A percentile compares a stretch with the other conserved stretches of the same genome.
Evolutionary conservation across 176 grass and related monocot species (phyloP).

Genomic region (Phoenix dactylifera): DNA sequence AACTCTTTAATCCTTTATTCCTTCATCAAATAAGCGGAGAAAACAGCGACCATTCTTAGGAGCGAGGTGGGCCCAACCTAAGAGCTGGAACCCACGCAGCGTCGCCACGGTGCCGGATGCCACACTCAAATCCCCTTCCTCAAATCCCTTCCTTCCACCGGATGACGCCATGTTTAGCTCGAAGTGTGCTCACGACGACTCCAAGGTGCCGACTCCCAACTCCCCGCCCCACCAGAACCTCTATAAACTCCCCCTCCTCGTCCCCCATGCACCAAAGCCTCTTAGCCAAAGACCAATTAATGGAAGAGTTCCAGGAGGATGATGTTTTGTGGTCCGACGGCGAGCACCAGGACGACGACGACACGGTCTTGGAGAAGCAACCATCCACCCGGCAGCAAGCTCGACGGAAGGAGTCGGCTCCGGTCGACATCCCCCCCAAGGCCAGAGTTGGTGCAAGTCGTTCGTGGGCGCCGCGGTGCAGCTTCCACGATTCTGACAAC

Average conservation of each 20-base stretch:
- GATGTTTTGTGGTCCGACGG: constrained; percentile 41
- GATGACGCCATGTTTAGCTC: constrained; percentile 13
- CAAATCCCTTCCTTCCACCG: not conserved
- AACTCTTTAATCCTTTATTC: too few relatives aligned
- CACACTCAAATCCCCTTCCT: too few relatives aligned
- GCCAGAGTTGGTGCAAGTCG: constrained; percentile 3
- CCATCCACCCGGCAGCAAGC: too few relatives aligned
- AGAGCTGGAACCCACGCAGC: too few relatives aligned
- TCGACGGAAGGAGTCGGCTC: constrained; percentile 6
- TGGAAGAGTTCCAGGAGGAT: constrained; percentile 53
- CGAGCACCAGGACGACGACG: not conserved
- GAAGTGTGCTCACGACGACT: constrained; percentile 36
- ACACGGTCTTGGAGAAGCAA: too few relatives aligned
- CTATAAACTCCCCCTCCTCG: constrained; percentile 14
- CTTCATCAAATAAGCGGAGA: too few relatives aligned
- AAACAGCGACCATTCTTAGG: too few relatives aligned
- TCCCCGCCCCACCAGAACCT: constrained; percentile 7
- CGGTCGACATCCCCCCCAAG: constrained; percentile 9
- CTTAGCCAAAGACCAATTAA: constrained; percentile 24
- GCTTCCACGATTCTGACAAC: not conserved
- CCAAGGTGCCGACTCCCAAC: not conserved
- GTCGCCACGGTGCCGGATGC: too few relatives aligned
- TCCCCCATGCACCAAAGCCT: not conserved
- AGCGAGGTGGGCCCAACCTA: too few relatives aligned
- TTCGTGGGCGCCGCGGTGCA: constrained; percentile 29